These are phyloP conservation scores for Knoxdaviesia proteae DNA, from an alignment of 2,329 filamentous ascomycete genomes.

Conservation along the genomic window DNA sequence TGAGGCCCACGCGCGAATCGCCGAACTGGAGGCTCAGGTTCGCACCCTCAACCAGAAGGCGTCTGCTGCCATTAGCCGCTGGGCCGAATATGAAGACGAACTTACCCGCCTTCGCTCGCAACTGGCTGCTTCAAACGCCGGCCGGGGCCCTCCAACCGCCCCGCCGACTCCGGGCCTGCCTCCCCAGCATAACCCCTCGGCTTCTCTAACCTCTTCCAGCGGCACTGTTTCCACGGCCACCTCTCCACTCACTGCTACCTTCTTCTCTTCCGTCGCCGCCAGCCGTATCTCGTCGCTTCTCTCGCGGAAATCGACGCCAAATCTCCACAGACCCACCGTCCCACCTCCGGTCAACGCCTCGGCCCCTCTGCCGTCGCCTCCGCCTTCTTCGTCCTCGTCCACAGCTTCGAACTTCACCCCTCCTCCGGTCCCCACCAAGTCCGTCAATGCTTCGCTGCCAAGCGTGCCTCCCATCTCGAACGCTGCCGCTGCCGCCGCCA, in stretches of 20 bases:
- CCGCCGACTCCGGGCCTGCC: conserved; percentile 9
- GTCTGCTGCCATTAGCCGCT: conserved; percentile 39
- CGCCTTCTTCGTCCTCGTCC: conserved; percentile 21
- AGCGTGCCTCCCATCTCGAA: conserved; percentile 7
- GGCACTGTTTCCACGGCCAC: conserved; percentile 8
- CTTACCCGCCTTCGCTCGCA: conserved; percentile 35
- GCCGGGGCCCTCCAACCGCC: conserved; percentile 9
- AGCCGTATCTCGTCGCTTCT: conserved; percentile 22
- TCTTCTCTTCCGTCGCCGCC: conserved; percentile 22
- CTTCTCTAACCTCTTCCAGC: conserved; percentile 7
- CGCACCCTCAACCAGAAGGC: conserved; percentile 50
- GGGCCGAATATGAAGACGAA: conserved; percentile 68
- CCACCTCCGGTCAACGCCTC: conserved; percentile 8
- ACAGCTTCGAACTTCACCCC: conserved; percentile 23
- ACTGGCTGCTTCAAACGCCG: conserved; percentile 6
- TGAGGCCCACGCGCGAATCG: conserved; percentile 37
- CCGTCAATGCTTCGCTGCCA: conserved; percentile 1
- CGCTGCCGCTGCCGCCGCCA: conserved; percentile 10
- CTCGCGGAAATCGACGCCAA: conserved; percentile 25
- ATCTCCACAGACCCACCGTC: conserved; percentile 10
- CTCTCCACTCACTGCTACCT: conserved; percentile 17
- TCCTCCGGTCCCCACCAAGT: conserved; percentile 6
- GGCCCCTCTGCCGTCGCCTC: conserved; percentile 5
- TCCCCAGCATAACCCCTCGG: conserved; percentile 4
- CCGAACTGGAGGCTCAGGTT: conserved; percentile 52